These are phyloP conservation scores for Trichophyton rubrum DNA, from an alignment of 2,329 filamentous ascomycete species.

Conservation along the genomic window DNA sequence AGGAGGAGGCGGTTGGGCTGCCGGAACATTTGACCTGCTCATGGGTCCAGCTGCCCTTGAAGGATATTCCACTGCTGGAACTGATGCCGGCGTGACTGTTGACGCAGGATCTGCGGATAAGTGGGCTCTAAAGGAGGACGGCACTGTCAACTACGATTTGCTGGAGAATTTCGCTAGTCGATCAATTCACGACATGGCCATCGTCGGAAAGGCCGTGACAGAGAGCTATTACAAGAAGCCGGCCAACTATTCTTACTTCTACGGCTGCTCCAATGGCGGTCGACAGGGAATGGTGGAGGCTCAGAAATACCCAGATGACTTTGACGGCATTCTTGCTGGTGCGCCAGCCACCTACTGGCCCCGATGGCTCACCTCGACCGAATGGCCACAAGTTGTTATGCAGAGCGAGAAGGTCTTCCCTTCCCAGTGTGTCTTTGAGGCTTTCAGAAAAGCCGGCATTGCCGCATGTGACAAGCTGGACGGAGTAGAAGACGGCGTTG, in stretches of 20 bases:
- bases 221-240: background rate
- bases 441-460: background rate
- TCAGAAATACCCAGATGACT: slow-evolving; percentile 2
- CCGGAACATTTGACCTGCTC: background rate
- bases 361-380: background rate
- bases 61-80: background rate
- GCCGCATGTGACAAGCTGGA: background rate
- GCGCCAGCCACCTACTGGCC: background rate
- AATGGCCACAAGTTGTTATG: slow-evolving; percentile 1
- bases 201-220: background rate
- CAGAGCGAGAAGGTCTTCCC: background rate
- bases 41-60: background rate
- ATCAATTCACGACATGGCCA: background rate
- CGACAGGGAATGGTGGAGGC: slow-evolving; percentile 3
- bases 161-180: background rate
- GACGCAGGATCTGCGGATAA: background rate
- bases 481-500: background rate
- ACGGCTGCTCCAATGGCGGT: slow-evolving; percentile 5
- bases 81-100: background rate
- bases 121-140: background rate
- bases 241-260: slow-evolving; percentile 5
- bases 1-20: background rate
- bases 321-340: background rate
- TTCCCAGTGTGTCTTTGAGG: background rate
- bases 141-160: background rate